These are phyloP conservation scores for Lepidium africanum DNA, from an alignment of 345 rosid species.

Conservation along the genomic window DNA sequence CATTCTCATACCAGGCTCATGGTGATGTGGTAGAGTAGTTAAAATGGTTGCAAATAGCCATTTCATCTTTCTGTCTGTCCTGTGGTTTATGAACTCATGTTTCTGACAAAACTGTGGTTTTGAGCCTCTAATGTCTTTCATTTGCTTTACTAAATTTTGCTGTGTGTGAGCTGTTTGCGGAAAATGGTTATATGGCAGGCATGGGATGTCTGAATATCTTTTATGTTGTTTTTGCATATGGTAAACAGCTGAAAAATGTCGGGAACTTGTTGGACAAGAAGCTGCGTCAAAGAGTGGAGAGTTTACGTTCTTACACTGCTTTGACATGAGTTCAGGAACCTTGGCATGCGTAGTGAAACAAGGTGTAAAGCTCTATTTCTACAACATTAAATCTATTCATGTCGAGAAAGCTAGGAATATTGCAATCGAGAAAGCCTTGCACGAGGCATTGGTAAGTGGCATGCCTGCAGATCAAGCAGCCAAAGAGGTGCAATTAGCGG, in stretches of 20 bases:
- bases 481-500: constrained; percentile 63
- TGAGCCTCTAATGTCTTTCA: background rate
- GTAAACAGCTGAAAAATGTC: constrained; percentile 73
- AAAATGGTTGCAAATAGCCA: background rate
- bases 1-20: background rate
- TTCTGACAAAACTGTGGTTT: background rate
- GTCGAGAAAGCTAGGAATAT: constrained; percentile 58
- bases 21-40: background rate
- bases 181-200: background rate
- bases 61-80: background rate
- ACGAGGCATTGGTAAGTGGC: constrained; percentile 59
- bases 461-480: constrained; percentile 59
- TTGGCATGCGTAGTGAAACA: constrained; percentile 78
- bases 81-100: background rate
- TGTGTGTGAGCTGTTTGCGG: background rate
- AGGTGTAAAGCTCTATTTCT: constrained; percentile 79
- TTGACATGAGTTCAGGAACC: constrained; percentile 86
- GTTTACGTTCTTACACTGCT: constrained; percentile 77
- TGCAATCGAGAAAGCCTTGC: constrained; percentile 63
- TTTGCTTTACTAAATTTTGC: background rate
- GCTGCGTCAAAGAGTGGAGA: constrained; percentile 85
- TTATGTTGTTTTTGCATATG: background rate
- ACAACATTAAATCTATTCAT: constrained; percentile 71
- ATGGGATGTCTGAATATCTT: background rate
- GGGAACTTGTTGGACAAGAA: constrained; percentile 73